Evolutionary conservation across 2,329 filamentous ascomycete species (phyloP).

Genomic region (Hymenoscyphus albidus): DNA sequence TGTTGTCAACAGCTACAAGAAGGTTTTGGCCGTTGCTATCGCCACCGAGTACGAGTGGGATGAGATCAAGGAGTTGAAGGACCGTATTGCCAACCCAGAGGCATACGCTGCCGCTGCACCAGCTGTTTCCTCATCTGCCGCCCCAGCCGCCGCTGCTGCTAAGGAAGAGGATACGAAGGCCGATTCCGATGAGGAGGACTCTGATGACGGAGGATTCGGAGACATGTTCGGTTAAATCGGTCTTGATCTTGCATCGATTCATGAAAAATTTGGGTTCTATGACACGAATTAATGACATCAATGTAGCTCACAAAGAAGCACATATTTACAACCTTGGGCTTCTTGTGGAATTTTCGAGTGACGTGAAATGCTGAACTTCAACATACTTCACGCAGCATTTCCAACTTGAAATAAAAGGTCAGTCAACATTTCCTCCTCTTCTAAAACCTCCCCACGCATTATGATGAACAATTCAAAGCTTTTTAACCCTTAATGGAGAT

Average conservation of each 20-base stretch:
- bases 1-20: slow-evolving; percentile 97
- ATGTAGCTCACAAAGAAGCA: slow-evolving; percentile 26
- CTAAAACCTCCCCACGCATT: slow-evolving; percentile 16
- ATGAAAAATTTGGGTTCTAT: slow-evolving; percentile 20
- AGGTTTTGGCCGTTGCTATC: slow-evolving; percentile 82
- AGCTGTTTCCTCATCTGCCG: slow-evolving; percentile 54
- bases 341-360: slow-evolving; percentile 9
- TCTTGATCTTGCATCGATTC: slow-evolving; percentile 26
- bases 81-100: slow-evolving; percentile 98
- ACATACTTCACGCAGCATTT: slow-evolving; percentile 1
- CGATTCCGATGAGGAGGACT: slow-evolving; percentile 62
- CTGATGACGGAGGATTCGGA: slow-evolving; percentile 64
- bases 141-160: slow-evolving; percentile 47
- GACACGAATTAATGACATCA: slow-evolving; percentile 25
- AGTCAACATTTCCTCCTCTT: slow-evolving; percentile 19
- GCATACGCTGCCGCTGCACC: slow-evolving; percentile 86
- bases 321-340: slow-evolving; percentile 15
- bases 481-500: slow-evolving; percentile 40
- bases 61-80: slow-evolving; percentile 96
- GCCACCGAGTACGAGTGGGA: slow-evolving; percentile 91
- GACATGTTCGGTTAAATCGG: slow-evolving; percentile 66
- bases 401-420: slow-evolving; percentile 21
- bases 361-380: slow-evolving; percentile 13
- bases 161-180: slow-evolving; percentile 61
- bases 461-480: slow-evolving; percentile 38